These are phyloP conservation scores for Saccharomycopsis phalli DNA, from an alignment of 1,139 yeast species.

Conservation along the genomic window DNA sequence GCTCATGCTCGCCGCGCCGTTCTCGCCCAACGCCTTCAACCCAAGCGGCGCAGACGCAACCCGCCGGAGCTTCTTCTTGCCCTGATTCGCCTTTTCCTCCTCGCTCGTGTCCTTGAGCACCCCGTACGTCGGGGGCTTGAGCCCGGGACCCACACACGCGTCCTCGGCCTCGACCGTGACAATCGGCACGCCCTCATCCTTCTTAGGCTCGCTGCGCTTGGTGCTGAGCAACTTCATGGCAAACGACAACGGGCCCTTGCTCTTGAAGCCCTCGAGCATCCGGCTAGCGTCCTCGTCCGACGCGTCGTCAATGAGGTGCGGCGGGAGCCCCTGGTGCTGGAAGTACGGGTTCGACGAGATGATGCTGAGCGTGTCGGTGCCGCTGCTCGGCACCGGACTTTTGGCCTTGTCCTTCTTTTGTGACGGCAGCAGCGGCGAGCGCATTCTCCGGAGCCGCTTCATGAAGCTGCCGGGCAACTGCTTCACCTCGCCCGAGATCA, in stretches of 20 bases:
- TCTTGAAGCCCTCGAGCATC: conserved; percentile 19
- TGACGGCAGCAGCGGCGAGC: conserved; percentile 34
- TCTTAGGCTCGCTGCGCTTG: conserved; percentile 9
- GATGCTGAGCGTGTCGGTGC: conserved; percentile 22
- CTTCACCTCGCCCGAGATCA: neutral
- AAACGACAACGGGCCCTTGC: conserved; percentile 27
- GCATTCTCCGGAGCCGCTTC: conserved; percentile 30
- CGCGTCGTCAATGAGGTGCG: conserved; percentile 30
- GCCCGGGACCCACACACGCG: conserved; percentile 18
- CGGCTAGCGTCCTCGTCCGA: conserved; percentile 18
- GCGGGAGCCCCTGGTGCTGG: conserved; percentile 49
- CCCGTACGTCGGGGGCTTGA: conserved; percentile 15
- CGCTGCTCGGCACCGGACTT: conserved; percentile 16
- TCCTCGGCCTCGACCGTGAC: conserved; percentile 1
- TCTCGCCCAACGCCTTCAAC: conserved; percentile 26
- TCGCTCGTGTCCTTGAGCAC: conserved; percentile 12
- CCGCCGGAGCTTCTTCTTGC: conserved; percentile 40
- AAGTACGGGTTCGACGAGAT: conserved; percentile 41
- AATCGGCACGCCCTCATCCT: conserved; percentile 11
- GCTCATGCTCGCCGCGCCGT: conserved; percentile 1
- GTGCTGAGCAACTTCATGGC: conserved; percentile 26
- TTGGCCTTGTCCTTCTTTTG: conserved; percentile 25
- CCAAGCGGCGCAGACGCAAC: conserved; percentile 80
- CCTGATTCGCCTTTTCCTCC: conserved; percentile 16
- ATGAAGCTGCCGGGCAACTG: no score